These are phyloP conservation scores for Scopulariopsis brevicaulis DNA, from an alignment of 2,329 filamentous ascomycete genomes.

Conservation along the genomic window DNA sequence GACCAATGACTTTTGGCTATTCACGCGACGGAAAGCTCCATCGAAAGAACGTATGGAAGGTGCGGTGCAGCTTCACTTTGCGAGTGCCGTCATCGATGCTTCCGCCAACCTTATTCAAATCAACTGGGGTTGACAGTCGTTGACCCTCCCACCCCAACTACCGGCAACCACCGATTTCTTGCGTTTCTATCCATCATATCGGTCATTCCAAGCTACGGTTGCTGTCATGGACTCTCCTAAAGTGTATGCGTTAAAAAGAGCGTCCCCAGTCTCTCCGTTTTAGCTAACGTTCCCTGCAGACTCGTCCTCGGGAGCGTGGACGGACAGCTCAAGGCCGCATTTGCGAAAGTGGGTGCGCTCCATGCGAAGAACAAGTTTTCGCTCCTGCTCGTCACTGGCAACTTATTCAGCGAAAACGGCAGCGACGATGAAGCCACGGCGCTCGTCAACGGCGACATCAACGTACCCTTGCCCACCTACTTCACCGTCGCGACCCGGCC, in stretches of 20 bases:
- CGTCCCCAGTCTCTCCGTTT: background rate
- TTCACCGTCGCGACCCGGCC: constrained; percentile 68
- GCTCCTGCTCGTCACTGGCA: constrained; percentile 73
- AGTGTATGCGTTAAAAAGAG: constrained; percentile 23
- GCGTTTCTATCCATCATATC: background rate
- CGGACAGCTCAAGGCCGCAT: constrained; percentile 63
- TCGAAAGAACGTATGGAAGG: background rate
- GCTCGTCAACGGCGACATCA: constrained; percentile 62
- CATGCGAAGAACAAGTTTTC: constrained; percentile 83
- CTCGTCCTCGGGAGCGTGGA: constrained; percentile 77
- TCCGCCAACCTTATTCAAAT: background rate
- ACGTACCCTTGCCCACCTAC: constrained; percentile 75
- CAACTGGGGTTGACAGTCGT: background rate
- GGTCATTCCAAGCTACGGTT: background rate
- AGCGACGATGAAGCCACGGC: constrained; percentile 33
- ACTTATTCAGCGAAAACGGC: constrained; percentile 59
- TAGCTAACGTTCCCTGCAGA: constrained; percentile 25
- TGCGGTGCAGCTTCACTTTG: background rate
- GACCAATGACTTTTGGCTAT: background rate
- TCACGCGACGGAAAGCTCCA: background rate
- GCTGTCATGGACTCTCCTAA: constrained; percentile 32
- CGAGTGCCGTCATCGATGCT: background rate
- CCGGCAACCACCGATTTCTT: background rate
- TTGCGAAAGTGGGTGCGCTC: constrained; percentile 68
- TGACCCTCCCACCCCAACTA: background rate